These are phyloP conservation scores for Carex arenaria DNA, from an alignment of 202 grass and related monocot genomes.

Conservation along the genomic window DNA sequence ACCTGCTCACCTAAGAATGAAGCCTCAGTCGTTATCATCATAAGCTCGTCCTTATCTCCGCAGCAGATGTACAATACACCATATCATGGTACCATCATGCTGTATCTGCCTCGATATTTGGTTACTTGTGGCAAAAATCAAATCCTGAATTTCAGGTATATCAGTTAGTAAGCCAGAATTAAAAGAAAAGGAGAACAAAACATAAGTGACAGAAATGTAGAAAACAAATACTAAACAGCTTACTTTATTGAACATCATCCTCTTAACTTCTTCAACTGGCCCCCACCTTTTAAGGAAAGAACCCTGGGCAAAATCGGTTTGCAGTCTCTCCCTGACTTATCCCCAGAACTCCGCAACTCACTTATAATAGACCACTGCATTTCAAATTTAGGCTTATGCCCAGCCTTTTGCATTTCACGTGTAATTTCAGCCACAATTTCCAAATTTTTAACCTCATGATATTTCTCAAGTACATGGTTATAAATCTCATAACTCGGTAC, in stretches of 20 bases:
- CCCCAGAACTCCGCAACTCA: constrained; percentile 51
- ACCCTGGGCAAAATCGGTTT: constrained; percentile 55
- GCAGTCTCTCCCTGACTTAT: constrained; percentile 36
- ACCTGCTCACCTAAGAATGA: neutral
- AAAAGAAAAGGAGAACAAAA: neutral
- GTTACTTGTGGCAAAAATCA: neutral
- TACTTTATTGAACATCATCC: constrained; percentile 4
- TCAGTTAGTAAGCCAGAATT: neutral
- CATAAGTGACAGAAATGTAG: neutral
- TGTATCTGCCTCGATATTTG: neutral
- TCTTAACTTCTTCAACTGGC: constrained; percentile 8
- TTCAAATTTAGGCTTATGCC: constrained; percentile 74
- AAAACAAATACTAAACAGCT: neutral
- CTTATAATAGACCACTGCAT: constrained; percentile 95
- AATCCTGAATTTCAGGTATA: neutral
- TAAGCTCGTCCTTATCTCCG: neutral
- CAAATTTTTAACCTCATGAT: constrained; percentile 41
- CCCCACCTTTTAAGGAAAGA: constrained; percentile 34
- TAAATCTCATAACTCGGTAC: constrained; percentile 64
- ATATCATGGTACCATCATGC: neutral
- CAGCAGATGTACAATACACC: neutral
- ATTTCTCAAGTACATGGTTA: constrained; percentile 68
- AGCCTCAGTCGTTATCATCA: neutral
- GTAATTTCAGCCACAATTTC: constrained; percentile 59
- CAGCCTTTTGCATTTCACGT: constrained; percentile 78